A percentile compares a stretch with the other conserved stretches of the same genome.
Conservation (phyloP, 192 early-diverging fungal species). For the Coemansia sp. region DNA sequence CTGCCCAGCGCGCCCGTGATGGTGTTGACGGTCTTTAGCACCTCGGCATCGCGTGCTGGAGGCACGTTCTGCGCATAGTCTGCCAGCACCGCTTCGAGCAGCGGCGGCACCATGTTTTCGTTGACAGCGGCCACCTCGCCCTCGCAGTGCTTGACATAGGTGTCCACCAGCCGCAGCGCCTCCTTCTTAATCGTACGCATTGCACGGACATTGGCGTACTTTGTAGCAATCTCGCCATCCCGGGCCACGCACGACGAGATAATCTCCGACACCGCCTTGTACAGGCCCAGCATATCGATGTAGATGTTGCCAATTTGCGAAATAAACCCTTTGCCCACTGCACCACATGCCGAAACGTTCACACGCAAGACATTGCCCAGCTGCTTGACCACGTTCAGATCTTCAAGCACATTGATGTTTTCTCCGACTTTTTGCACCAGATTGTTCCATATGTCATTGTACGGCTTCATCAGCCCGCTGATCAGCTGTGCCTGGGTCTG, state of each 20-base stretch:
- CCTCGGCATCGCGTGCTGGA: slow-evolving; percentile 91
- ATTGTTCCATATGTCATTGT: slow-evolving; percentile 85
- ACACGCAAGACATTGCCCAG: slow-evolving; percentile 93
- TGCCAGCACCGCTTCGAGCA: slow-evolving; percentile 83
- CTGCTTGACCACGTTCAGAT: slow-evolving; percentile 79
- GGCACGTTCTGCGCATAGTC: slow-evolving; percentile 89
- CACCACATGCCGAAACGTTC: slow-evolving; percentile 87
- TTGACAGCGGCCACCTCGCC: slow-evolving; percentile 81
- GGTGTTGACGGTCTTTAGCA: slow-evolving; percentile 87
- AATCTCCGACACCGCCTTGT: slow-evolving; percentile 80
- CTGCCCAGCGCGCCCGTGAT: slow-evolving; percentile 77
- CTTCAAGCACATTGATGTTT: slow-evolving; percentile 71
- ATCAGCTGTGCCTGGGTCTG: slow-evolving; percentile 80
- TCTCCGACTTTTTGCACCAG: slow-evolving; percentile 75
- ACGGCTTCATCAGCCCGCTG: slow-evolving; percentile 79
- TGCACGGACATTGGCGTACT: slow-evolving; percentile 84
- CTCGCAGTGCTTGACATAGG: slow-evolving; percentile 78
- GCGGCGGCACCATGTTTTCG: slow-evolving; percentile 83
- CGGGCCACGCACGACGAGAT: slow-evolving; percentile 76
- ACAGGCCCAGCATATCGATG: slow-evolving; percentile 86
- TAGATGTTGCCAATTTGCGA: slow-evolving; percentile 88
- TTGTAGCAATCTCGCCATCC: slow-evolving; percentile 84
- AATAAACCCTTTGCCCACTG: slow-evolving; percentile 85
- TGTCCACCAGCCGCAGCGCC: slow-evolving; percentile 87
- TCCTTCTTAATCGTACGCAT: slow-evolving; percentile 97